phyloP scores from a whole-genome alignment of 2,329 filamentous ascomycete genomes.

The Diaporthe sp. region DNA sequence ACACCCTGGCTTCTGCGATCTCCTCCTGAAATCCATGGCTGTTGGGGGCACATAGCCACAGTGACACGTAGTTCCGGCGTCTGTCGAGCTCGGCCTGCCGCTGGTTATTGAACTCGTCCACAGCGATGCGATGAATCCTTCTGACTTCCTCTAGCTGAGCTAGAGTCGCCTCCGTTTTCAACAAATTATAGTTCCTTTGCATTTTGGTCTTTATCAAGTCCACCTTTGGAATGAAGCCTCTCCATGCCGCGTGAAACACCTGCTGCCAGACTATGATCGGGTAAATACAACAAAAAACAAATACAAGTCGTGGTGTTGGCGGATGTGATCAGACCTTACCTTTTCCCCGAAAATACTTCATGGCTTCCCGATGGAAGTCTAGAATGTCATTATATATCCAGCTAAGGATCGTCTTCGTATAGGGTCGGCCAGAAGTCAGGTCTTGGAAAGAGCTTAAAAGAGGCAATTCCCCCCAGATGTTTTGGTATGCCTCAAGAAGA shows the following conservation, averaged over 20 bases:
- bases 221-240: background rate
- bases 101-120: background rate
- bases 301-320: background rate
- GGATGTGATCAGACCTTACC: background rate
- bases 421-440: background rate
- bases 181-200: background rate
- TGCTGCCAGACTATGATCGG: background rate
- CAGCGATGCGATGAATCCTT: background rate
- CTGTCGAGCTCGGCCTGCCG: background rate
- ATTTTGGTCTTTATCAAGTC: slow-evolving; percentile 4
- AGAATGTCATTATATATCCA: background rate
- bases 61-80: background rate
- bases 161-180: background rate
- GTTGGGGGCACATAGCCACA: background rate
- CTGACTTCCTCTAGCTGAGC: background rate
- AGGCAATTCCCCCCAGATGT: background rate
- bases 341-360: background rate
- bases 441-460: background rate
- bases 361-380: background rate
- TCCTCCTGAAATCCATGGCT: background rate
- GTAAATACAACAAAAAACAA: background rate
- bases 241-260: background rate
- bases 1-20: background rate
- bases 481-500: background rate
- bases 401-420: background rate